Base-by-base conservation (phyloP, 148 eudicot species). In the Silene latifolia region DNA sequence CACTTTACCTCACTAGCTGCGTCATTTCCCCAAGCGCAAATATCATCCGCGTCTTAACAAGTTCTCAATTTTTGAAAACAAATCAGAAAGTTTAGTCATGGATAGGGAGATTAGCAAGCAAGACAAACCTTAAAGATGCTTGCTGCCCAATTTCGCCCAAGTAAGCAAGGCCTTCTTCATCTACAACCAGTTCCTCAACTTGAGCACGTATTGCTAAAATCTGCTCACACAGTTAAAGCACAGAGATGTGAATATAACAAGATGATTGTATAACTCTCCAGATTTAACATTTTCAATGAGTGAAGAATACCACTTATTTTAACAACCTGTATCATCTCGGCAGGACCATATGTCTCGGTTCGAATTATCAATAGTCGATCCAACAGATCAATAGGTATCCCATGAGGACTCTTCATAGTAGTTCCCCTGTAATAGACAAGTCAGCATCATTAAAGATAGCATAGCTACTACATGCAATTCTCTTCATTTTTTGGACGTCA, bases 191-290 rank as follows among this genome's bases (percentile, higher is more conserved):
- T 76, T 92, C 99, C 83, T 95, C 99, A 71, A 95, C 98, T 78
- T 90, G 99, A 75, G 97, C 96, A 51, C 99, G 90, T 67, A 95
- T 90, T 67, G 99, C 97, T 80, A 95, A 84, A 77, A 95, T 95
- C 97, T 95, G 87, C 65, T 75, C 57, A 81, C 5, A 66, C 42
- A 70, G 51, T 58, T 75, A 56, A 21, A 32, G 32, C 72, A 72
- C 3, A n/a, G 66, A 67, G 35, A 5, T 4, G 69, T 44, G 23
- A 63, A 19, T 24, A 17, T 12, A 19, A 18, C 17, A 21, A 23
- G 10, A 47, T 25, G 61, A 23, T 25, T 29, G 77, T 72, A 32
- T 32, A 17, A 65, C 8, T 62, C 27, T 62, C 32, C 5, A 54
- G 8, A 29, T 3, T 20, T 46, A 60, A 24, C 13, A n/a, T 5